A percentile compares a stretch with the other conserved stretches of the same genome.
Conservation (phyloP, 2,329 filamentous ascomycete genomes). For the Cytospora mali region DNA sequence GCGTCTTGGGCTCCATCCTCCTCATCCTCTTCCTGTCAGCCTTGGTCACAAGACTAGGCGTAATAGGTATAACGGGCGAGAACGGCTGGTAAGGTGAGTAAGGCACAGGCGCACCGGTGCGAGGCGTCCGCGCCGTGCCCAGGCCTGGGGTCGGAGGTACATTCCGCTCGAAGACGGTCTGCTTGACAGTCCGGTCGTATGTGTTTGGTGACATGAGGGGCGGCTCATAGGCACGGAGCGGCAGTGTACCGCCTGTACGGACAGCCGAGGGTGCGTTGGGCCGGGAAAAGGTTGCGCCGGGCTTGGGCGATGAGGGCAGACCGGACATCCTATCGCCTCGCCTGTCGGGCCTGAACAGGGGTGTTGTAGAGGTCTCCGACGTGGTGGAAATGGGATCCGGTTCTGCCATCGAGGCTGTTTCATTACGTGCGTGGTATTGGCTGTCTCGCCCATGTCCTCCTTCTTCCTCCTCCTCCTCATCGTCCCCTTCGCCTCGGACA, state of each 20-base stretch:
- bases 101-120: constrained; percentile 63
- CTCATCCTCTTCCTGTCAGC: constrained; percentile 71
- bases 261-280: constrained; percentile 56
- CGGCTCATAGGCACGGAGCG: constrained; percentile 65
- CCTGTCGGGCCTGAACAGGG: constrained; percentile 42
- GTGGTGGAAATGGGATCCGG: constrained; percentile 54
- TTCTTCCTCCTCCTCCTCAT: constrained; percentile 22
- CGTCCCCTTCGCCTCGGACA: constrained; percentile 20
- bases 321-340: constrained; percentile 36
- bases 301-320: constrained; percentile 53
- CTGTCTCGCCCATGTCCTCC: constrained; percentile 8
- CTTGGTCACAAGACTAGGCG: constrained; percentile 72
- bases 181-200: constrained; percentile 52
- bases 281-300: constrained; percentile 51
- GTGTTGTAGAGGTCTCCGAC: constrained; percentile 54
- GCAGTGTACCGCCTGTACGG: constrained; percentile 59
- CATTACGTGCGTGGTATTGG: constrained; percentile 40
- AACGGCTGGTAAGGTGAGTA: constrained; percentile 82
- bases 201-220: constrained; percentile 53
- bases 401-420: constrained; percentile 45
- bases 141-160: constrained; percentile 54
- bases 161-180: constrained; percentile 64
- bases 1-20: constrained; percentile 65
- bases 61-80: constrained; percentile 74
- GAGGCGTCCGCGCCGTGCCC: constrained; percentile 59